A percentile compares a stretch with the other conserved stretches of the same genome.
phyloP scores from a whole-genome alignment of 2,329 filamentous ascomycete species.

The Xylaria polymorpha region DNA sequence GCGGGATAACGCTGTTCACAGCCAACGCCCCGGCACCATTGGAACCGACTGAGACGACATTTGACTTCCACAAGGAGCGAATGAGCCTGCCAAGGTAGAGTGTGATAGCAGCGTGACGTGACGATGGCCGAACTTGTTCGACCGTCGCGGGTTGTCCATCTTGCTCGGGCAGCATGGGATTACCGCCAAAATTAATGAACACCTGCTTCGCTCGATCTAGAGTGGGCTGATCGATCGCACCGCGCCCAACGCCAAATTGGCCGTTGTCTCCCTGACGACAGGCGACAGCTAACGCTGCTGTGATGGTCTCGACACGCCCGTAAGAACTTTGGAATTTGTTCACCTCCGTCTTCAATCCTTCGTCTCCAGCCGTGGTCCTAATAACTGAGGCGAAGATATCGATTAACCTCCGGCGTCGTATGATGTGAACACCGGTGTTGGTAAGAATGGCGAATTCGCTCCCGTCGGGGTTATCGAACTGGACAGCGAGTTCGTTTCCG shows the following conservation, averaged over 20 bases:
- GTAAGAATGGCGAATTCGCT: slow-evolving; percentile 92
- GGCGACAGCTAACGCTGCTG: slow-evolving; percentile 91
- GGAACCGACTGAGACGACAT: slow-evolving; percentile 70
- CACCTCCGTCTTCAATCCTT: slow-evolving; percentile 83
- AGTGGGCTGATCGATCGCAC: slow-evolving; percentile 84
- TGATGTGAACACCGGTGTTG: slow-evolving; percentile 87
- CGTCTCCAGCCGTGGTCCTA: slow-evolving; percentile 76
- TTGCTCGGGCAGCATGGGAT: slow-evolving; percentile 82
- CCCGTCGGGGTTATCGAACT: slow-evolving; percentile 81
- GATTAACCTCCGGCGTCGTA: slow-evolving; percentile 84
- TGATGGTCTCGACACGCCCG: slow-evolving; percentile 87
- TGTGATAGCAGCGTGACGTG: slow-evolving; percentile 87
- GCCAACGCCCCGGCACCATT: slow-evolving; percentile 68
- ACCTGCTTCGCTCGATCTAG: slow-evolving; percentile 85
- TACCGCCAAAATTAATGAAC: slow-evolving; percentile 93
- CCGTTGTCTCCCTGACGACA: slow-evolving; percentile 90
- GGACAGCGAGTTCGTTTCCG: slow-evolving; percentile 95
- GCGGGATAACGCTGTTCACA: slow-evolving; percentile 74
- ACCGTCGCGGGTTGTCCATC: slow-evolving; percentile 77
- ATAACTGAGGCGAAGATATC: slow-evolving; percentile 91
- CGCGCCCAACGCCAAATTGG: slow-evolving; percentile 75
- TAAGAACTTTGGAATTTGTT: slow-evolving; percentile 87
- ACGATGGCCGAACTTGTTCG: slow-evolving; percentile 87
- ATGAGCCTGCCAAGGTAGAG: slow-evolving; percentile 90
- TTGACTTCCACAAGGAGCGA: slow-evolving; percentile 86